Base-by-base conservation (phyloP, 2,329 filamentous ascomycete species). In the Periconia sp. region DNA sequence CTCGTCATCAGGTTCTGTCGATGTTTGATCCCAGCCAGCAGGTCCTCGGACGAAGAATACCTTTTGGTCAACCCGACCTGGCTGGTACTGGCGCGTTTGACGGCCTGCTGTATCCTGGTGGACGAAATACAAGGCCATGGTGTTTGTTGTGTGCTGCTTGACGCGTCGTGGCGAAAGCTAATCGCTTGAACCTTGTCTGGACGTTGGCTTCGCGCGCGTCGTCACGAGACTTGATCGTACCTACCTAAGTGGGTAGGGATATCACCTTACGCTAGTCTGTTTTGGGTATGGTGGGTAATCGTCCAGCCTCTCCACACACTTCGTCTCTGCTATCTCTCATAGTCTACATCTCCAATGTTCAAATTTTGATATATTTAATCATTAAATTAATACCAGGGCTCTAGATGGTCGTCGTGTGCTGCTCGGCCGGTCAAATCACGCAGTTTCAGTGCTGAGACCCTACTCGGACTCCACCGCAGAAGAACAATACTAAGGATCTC, bases 401-500 rank as follows among this genome's bases (percentile, higher is more conserved):
- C 8, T 27, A 3, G 8, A 27, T 5, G 8, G 8, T 27, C 23
- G 3, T 27, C 23, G 23, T 27, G 23, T 27, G 41, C 41, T 42
- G 15, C 15, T 23, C 13, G 31, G n/a, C 23, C 3, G 33, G 17
- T n/a, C 23, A 45, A 31, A 11, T 14, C 14, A 18, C 13, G 37
- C 23, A 15, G 43, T 64, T 48, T 63, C 57, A 60, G 30, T 56
- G 54, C 23, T 27, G 8, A 27, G 23, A 27, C 23, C n/a, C n/a
- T n/a, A 27, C 54, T 15, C 47, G 49, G 62, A 59, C 58, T 50
- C 17, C 44, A 47, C 23, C 41, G 47, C 42, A 53, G 45, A 54
- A 63, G 69, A 71, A 73, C 68, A 73, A 73, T 73, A 72, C 55
- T 66, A 73, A 73, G 64, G 47, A 59, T 53, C 46, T 44, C 59